Conservation (phyloP, 495 filamentous ascomycete genomes). For the Hapsidospora chrysogenum region DNA sequence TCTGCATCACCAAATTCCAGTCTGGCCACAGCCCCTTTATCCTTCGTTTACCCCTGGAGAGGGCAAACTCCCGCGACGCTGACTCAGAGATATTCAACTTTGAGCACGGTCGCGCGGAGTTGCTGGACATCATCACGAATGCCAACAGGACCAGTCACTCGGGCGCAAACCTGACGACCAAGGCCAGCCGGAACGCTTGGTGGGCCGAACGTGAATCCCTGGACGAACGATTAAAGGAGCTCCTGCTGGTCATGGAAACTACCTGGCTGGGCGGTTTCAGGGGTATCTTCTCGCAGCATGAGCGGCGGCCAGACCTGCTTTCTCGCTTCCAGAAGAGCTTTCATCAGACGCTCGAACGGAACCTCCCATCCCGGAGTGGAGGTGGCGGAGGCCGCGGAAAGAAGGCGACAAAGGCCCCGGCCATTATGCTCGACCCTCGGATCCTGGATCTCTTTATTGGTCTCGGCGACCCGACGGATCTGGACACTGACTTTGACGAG, state of each 20-base stretch:
- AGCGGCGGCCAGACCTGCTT: conserved; percentile 40
- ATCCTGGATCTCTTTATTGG: conserved; percentile 81
- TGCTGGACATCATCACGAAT: conserved; percentile 62
- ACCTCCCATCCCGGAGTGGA: conserved; percentile 72
- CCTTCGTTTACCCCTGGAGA: conserved; percentile 63
- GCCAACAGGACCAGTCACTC: conserved; percentile 67
- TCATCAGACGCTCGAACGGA: conserved; percentile 63
- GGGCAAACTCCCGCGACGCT: conserved; percentile 63
- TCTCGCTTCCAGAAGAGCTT: conserved; percentile 61
- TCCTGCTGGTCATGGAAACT: conserved; percentile 73
- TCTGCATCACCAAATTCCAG: conserved; percentile 66
- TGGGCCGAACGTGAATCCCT: conserved; percentile 72
- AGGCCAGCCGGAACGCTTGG: conserved; percentile 63
- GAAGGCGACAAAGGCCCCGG: conserved; percentile 20
- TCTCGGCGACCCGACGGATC: conserved; percentile 51
- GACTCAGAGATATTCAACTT: conserved; percentile 77
- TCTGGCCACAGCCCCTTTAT: conserved; percentile 62
- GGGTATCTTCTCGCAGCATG: conserved; percentile 68
- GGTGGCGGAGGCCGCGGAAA: conserved; percentile 15
- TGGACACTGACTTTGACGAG: conserved; percentile 62
- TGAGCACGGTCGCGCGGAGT: conserved; percentile 53
- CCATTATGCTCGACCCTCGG: conserved; percentile 51
- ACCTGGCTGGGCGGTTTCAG: conserved; percentile 92
- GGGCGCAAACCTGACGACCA: conserved; percentile 21
- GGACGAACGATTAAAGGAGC: conserved; percentile 57